Conservation (phyloP, 2,329 filamentous ascomycete genomes). For the Xylariomycetidae sp. region DNA sequence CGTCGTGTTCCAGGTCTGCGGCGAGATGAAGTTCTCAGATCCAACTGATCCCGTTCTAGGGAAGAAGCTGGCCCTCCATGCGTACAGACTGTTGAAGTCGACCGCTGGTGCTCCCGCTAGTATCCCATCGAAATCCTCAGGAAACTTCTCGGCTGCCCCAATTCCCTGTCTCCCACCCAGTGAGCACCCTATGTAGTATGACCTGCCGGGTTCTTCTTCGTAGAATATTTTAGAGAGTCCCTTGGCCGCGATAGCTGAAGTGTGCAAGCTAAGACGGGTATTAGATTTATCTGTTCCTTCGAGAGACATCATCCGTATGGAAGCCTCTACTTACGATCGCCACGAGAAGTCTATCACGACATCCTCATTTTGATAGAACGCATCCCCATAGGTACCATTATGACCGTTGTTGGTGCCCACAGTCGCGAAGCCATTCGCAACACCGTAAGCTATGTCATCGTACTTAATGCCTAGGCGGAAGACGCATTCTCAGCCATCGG, state of each 20-base stretch:
- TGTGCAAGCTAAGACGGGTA: conserved; percentile 38
- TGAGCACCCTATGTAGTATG: conserved; percentile 56
- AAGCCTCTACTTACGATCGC: conserved; percentile 13
- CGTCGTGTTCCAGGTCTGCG: conserved; percentile 11
- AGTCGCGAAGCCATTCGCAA: conserved; percentile 36
- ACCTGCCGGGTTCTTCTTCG: conserved; percentile 29
- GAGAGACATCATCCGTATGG: conserved; percentile 13
- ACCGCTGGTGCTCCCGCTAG: conserved; percentile 44
- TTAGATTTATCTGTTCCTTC: too few relatives aligned
- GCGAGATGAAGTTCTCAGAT: conserved; percentile 3
- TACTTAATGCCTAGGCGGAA: conserved; percentile 34
- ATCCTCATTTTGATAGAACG: conserved; percentile 32
- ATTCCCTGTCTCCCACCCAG: conserved; percentile 56
- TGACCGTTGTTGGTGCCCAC: conserved; percentile 47
- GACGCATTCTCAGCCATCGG: background rate
- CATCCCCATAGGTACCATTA: conserved; percentile 33
- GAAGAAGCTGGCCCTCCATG: conserved; percentile 38
- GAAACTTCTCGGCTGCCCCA: conserved; percentile 47
- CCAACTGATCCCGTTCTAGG: conserved; percentile 27
- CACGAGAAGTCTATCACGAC: conserved; percentile 32
- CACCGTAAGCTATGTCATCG: conserved; percentile 37
- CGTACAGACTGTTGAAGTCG: conserved; percentile 29
- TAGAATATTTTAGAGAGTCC: conserved; percentile 45
- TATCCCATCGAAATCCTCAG: conserved; percentile 54
- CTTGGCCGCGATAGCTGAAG: conserved; percentile 44